Base-by-base conservation (phyloP, 106 monocot genomes). In the Acorus calamus region DNA sequence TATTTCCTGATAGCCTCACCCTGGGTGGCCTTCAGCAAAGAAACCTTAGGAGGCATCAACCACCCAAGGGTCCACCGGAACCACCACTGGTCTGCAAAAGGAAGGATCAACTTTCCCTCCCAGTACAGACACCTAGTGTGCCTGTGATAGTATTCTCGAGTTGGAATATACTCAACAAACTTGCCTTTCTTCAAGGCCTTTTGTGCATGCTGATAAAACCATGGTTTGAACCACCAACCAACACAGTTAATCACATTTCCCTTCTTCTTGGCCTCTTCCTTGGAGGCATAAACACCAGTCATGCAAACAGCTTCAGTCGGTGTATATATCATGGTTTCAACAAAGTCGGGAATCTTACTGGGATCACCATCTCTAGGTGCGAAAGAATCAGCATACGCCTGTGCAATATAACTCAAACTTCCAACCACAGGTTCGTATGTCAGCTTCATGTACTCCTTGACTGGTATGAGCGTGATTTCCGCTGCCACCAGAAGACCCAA, bases 141-240 rank as follows among this genome's bases (percentile, higher is more conserved):
- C 57, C 82, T 69, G 61, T 82, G 82, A 53, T 82, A 82, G 66
- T 78, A 82, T 10, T 78, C 70, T 56, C 82, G 77, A n/a, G 82
- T 82, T 8, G 82, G 82, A 7, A 82, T 78, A 60, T 82, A 82
- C 60, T 82, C 82, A 42, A 70, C 74, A 71, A 82, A 82, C 42
- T 82, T 70, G 1, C 82, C 82, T 46, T 53, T 78, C 62, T 69
- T 71, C 5, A 77, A 56, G 6, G 82, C 82, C 2, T 57, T 61
- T 62, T 82, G 71, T 11, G 74, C 77, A 58, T 78, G 77, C 72
- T 83, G 83, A 45, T 79, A 83, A 42, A 83, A 82, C 82, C 82
- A 82, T 0, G 78, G 60, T 59, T 82, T 82, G 54, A 82, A 82
- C 82, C 82, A 82, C 82, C 82, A 82, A 0, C 82, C 78, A 2